Conservation (phyloP, 805 yeast species). For the Candida chauliodis region DNA sequence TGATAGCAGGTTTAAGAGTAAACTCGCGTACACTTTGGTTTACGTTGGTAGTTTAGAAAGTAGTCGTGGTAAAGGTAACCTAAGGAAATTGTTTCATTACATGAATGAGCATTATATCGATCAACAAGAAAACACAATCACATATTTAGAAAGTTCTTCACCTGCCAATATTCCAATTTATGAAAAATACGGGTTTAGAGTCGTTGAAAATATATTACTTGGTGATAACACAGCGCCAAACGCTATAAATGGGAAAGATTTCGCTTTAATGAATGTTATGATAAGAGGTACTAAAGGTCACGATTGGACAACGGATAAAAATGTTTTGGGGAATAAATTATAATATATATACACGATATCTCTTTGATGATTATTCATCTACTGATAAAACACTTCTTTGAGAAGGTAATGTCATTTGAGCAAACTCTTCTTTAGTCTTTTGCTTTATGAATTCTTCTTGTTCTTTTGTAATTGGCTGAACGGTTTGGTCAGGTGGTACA, state of each 20-base stretch:
- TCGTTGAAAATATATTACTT: slow-evolving; percentile 47
- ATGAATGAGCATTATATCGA: slow-evolving; percentile 48
- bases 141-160: slow-evolving; percentile 51
- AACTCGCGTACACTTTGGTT: slow-evolving; percentile 40
- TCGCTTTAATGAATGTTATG: slow-evolving; percentile 44
- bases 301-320: slow-evolving; percentile 28
- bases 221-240: slow-evolving; percentile 23
- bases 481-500: slow-evolving; percentile 76
- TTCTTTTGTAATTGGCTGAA: slow-evolving; percentile 62
- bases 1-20: slow-evolving; percentile 37
- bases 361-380: slow-evolving; percentile 37
- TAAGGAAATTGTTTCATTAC: slow-evolving; percentile 45
- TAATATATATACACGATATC: slow-evolving; percentile 4
- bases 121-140: slow-evolving; percentile 28
- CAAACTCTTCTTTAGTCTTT: slow-evolving; percentile 51
- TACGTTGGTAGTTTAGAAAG: slow-evolving; percentile 40
- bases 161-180: slow-evolving; percentile 49
- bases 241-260: slow-evolving; percentile 36
- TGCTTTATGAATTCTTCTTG: slow-evolving; percentile 56
- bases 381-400: slow-evolving; percentile 44
- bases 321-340: slow-evolving; percentile 5
- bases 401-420: slow-evolving; percentile 55
- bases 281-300: slow-evolving; percentile 34
- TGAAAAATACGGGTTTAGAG: slow-evolving; percentile 47
- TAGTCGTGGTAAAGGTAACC: slow-evolving; percentile 58